Percentiles rank a stretch among this genome's conserved stretches.
phyloP scores from a whole-genome alignment of 2,329 filamentous ascomycete species.

The Mycosphaerella sp. region DNA sequence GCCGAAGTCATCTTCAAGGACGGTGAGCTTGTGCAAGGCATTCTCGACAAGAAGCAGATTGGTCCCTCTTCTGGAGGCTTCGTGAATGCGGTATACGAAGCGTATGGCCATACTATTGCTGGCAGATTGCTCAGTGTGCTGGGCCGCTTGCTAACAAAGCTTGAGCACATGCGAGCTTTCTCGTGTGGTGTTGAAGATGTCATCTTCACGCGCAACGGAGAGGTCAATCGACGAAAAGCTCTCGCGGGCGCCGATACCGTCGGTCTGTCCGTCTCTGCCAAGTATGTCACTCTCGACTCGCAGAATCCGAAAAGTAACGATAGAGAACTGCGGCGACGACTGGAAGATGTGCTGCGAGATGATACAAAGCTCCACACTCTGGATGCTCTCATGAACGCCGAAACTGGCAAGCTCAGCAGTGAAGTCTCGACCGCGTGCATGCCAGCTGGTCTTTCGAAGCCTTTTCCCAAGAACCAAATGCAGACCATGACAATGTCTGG shows the following conservation, averaged over 20 bases:
- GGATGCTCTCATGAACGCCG: constrained; percentile 77
- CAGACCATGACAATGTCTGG: constrained; percentile 97
- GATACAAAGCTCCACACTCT: constrained; percentile 84
- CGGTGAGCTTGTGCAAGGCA: constrained; percentile 81
- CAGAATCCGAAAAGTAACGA: constrained; percentile 57
- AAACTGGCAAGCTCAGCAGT: constrained; percentile 65
- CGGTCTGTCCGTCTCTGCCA: constrained; percentile 73
- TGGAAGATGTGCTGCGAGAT: constrained; percentile 87
- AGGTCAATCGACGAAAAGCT: constrained; percentile 61
- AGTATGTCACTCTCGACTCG: constrained; percentile 78
- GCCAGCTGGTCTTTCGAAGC: constrained; percentile 75
- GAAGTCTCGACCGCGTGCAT: constrained; percentile 73
- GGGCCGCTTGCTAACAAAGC: constrained; percentile 80
- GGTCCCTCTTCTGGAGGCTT: constrained; percentile 81
- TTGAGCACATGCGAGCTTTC: constrained; percentile 89
- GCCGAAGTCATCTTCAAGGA: constrained; percentile 74
- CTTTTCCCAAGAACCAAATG: constrained; percentile 97
- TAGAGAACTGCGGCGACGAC: constrained; percentile 64
- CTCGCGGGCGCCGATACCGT: constrained; percentile 61
- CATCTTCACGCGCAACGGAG: constrained; percentile 72
- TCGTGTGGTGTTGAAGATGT: constrained; percentile 97
- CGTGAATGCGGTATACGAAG: constrained; percentile 86
- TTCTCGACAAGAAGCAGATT: constrained; percentile 93
- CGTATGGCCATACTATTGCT: constrained; percentile 80
- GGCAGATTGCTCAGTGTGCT: constrained; percentile 84